Conservation (phyloP, 768 basidiomycete genomes). For the Chalciporus pseudorubinellus region DNA sequence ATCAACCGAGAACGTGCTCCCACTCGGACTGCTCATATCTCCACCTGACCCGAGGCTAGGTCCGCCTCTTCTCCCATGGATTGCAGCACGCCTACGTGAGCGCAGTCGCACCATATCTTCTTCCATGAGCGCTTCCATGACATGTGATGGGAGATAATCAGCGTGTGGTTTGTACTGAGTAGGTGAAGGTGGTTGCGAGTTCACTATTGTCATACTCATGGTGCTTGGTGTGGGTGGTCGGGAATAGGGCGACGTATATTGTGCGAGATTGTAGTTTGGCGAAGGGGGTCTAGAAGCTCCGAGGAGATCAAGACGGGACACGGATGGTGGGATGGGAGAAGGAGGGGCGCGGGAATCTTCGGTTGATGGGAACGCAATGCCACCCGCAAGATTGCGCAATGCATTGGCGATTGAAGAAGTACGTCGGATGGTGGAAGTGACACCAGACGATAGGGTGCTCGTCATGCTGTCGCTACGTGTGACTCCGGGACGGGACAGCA, state of each 20-base stretch:
- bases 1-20: slow-evolving; percentile 76
- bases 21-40: slow-evolving; percentile 63
- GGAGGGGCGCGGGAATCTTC: slow-evolving; percentile 52
- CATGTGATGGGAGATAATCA: slow-evolving; percentile 69
- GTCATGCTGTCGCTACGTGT: slow-evolving; percentile 62
- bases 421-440: slow-evolving; percentile 66
- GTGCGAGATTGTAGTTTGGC: slow-evolving; percentile 73
- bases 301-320: slow-evolving; percentile 24
- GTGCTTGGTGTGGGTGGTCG: slow-evolving; percentile 45
- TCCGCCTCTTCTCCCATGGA: slow-evolving; percentile 43
- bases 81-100: slow-evolving; percentile 52
- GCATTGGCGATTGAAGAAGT: slow-evolving; percentile 82
- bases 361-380: slow-evolving; percentile 64
- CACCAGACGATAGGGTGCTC: slow-evolving; percentile 57
- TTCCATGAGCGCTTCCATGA: slow-evolving; percentile 87
- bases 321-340: slow-evolving; percentile 25
- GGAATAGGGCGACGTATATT: slow-evolving; percentile 76
- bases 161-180: slow-evolving; percentile 35
- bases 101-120: slow-evolving; percentile 92
- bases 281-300: slow-evolving; percentile 70
- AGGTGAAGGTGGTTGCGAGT: slow-evolving; percentile 32
- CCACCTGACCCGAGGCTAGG: slow-evolving; percentile 37
- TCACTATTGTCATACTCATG: slow-evolving; percentile 21
- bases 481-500: slow-evolving; percentile 46
- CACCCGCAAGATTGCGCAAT: slow-evolving; percentile 65